Evolutionary conservation across 345 rosid genomes (phyloP).

Genomic region (Bruguiera gymnorhiza): DNA sequence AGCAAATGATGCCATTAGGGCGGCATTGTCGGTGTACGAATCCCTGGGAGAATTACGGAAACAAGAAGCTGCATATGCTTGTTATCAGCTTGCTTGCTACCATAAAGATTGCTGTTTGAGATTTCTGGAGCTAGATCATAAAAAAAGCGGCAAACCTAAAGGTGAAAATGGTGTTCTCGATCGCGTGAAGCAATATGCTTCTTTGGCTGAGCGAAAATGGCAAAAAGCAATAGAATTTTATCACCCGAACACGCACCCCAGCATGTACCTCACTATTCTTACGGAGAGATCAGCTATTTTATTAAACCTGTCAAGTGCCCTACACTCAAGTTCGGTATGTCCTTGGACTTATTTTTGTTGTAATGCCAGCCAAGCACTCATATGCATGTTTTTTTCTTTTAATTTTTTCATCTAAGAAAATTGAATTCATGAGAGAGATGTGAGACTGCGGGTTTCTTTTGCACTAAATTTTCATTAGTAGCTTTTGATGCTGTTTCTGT

Average conservation of each 20-base stretch:
- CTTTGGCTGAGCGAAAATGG: conserved; percentile 86
- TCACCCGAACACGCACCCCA: conserved; percentile 61
- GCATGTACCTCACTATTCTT: conserved; percentile 71
- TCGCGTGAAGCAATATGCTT: conserved; percentile 80
- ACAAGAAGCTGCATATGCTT: conserved; percentile 87
- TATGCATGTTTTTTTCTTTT: not conserved
- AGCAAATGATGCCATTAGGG: conserved; percentile 87
- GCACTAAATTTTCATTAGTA: no score
- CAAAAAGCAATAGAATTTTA: conserved; percentile 76
- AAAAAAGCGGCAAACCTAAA: conserved; percentile 41
- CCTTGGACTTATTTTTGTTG: not conserved
- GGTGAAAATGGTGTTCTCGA: conserved; percentile 44
- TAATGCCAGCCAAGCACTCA: not conserved
- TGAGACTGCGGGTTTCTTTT: not conserved
- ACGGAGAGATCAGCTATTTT: conserved; percentile 70
- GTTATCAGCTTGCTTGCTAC: conserved; percentile 82
- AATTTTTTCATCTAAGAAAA: not conserved
- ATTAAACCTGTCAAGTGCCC: conserved; percentile 44
- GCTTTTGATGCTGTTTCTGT: no score
- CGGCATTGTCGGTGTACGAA: conserved; percentile 80
- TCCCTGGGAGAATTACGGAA: conserved; percentile 68
- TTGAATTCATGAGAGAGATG: not conserved
- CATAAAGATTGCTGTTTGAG: conserved; percentile 73
- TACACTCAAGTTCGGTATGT: conserved; percentile 59
- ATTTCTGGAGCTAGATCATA: conserved; percentile 48